Base-by-base conservation (phyloP, 192 early-diverging fungal genomes). In the Rhizoclosmatium sp. region DNA sequence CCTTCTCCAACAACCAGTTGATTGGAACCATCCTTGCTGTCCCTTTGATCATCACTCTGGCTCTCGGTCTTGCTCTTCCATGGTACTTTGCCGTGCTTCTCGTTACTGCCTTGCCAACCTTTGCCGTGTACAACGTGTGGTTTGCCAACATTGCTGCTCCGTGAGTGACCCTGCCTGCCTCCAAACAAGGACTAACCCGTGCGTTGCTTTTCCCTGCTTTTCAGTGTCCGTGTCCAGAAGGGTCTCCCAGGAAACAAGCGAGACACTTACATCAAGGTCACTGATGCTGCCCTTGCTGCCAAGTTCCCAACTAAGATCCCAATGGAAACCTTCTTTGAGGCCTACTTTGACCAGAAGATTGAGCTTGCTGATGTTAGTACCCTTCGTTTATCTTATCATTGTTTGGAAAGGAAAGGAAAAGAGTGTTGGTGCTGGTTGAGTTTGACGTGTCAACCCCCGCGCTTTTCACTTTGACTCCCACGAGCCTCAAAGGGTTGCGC, bases 241-340 rank as follows among this genome's bases (percentile, higher is more conserved):
- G 83, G 84, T 31, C 89, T 97, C 48, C 95, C 98, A 47, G 92
- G 91, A 82, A 89, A 91, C 82, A 87, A 87, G 59, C 69, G 97
- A 59, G 95, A 96, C 86, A 88, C 92, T 41, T 99, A 99, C 92
- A 87, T 99, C 72, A 93, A 86, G 48, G 93, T 99, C 86, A 90
- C 94, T 83, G 94, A 96, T 79, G 86, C 90, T 71, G 87, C 85
- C 51, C 91, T 97, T 70, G 88, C 89, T 82, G 85, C 88, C 49
- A 79, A 84, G 72, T 98, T 95, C 91, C 76, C 85, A 54, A 92
- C 87, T 85, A 95, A 95, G 89, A 98, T 99, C 76, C 96, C 98
- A 62, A 98, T 98, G 93, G 98, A 97, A 84, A 92, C 92, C 65
- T 97, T 97, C 86, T 99, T 97, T 75, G 98, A 99, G 82, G 91